Conservation (phyloP, 2,329 filamentous ascomycete species). For the Ceratocystis variospora region DNA sequence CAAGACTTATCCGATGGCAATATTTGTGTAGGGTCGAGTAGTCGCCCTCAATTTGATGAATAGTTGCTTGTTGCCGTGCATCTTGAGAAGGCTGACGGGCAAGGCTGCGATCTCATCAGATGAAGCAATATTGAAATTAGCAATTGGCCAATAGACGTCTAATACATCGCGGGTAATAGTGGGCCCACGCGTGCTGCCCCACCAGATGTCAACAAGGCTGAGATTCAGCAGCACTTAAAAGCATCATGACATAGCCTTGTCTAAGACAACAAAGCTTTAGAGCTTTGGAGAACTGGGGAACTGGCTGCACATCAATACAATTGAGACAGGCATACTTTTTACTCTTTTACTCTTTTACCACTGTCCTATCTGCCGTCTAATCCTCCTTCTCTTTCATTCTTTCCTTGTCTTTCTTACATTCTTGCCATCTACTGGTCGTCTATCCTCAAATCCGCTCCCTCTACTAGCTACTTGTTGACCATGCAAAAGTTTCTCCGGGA, state of each 20-base stretch:
- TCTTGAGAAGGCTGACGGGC: constrained; percentile 11
- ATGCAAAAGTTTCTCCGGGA: constrained; percentile 92
- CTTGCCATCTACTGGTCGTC: not conserved
- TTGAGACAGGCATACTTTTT: not conserved
- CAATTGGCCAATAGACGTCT: constrained; percentile 13
- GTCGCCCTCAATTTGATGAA: not conserved
- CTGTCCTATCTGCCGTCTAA: no score
- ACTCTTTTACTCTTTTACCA: not conserved
- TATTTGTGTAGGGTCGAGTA: not conserved
- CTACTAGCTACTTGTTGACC: not conserved
- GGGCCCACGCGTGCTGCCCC: constrained; percentile 7
- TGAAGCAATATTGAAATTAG: no score
- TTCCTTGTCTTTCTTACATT: not conserved
- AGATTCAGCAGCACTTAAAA: constrained; percentile 4
- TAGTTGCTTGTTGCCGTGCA: no score
- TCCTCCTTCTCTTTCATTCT: no score
- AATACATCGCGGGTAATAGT: constrained; percentile 8
- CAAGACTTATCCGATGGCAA: not conserved
- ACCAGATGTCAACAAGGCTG: constrained; percentile 15
- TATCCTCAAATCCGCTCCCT: not conserved
- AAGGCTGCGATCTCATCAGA: not conserved
- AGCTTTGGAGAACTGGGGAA: not conserved
- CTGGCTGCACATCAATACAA: not conserved
- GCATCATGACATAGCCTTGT: not conserved
- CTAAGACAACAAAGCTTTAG: not conserved